Conservation (phyloP, 495 filamentous ascomycete species). For the Sphaerosporella brunnea region DNA sequence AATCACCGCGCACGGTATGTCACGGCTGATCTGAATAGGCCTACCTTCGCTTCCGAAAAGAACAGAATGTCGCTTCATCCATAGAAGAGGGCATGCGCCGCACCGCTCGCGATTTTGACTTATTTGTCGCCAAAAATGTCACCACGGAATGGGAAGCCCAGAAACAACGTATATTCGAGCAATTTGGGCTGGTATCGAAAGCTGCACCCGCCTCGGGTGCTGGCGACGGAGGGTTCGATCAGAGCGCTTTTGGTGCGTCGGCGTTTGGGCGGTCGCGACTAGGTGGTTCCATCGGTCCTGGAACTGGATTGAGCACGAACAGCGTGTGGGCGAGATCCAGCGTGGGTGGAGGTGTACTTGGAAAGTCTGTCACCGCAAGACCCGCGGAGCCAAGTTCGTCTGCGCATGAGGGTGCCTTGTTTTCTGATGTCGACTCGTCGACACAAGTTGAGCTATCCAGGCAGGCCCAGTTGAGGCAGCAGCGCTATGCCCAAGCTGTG, state of each 20-base stretch:
- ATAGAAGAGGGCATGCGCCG: conserved; percentile 73
- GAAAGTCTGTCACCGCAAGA: conserved; percentile 8
- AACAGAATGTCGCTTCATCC: conserved; percentile 79
- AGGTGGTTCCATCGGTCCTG: conserved; percentile 15
- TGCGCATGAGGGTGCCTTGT: conserved; percentile 10
- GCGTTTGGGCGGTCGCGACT: conserved; percentile 17
- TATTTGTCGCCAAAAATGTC: conserved; percentile 81
- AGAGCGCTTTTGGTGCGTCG: conserved; percentile 40
- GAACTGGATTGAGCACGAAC: conserved; percentile 9
- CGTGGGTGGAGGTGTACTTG: conserved; percentile 20
- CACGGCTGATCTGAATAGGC: too few relatives aligned
- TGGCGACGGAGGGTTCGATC: conserved; percentile 29
- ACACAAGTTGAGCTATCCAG: conserved; percentile 21
- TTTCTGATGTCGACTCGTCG: conserved; percentile 20
- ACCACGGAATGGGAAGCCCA: conserved; percentile 92
- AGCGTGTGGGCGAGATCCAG: conserved; percentile 24
- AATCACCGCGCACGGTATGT: neutral
- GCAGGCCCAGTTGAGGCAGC: conserved; percentile 20
- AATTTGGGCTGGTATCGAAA: conserved; percentile 71
- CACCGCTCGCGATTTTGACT: conserved; percentile 75
- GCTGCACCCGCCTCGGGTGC: conserved; percentile 28
- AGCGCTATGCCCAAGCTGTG: conserved; percentile 18
- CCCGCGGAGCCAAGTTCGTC: conserved; percentile 1
- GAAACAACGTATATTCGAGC: conserved; percentile 77
- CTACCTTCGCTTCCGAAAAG: conserved; percentile 66